Evolutionary conservation across 306 rosid genomes (phyloP).

Genomic region (Glycyrrhiza uralensis): DNA sequence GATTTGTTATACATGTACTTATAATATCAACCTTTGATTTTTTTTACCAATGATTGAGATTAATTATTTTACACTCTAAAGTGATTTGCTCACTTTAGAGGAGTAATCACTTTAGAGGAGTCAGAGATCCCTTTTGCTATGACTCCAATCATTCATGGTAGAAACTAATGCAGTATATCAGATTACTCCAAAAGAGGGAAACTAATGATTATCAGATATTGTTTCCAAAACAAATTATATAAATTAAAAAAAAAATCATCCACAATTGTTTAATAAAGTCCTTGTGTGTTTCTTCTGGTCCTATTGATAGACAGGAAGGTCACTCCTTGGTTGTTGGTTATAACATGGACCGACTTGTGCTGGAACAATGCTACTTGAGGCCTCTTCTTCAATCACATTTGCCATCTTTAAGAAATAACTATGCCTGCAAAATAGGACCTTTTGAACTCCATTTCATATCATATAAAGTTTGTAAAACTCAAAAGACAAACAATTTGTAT

Average conservation of each 20-base stretch:
- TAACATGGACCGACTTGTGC: conserved; percentile 26
- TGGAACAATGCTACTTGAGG: conserved; percentile 56
- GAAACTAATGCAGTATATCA: too few relatives aligned
- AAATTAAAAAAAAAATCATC: neutral
- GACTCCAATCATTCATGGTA: too few relatives aligned
- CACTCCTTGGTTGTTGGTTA: conserved; percentile 37
- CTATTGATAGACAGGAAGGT: conserved; percentile 76
- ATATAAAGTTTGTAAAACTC: neutral
- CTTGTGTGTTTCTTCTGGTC: neutral
- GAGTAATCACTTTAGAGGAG: too few relatives aligned
- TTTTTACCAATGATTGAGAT: too few relatives aligned
- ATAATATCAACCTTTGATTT: too few relatives aligned
- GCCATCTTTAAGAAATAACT: conserved; percentile 88
- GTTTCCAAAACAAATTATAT: neutral
- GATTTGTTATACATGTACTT: too few relatives aligned
- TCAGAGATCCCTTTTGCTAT: too few relatives aligned
- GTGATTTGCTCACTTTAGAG: too few relatives aligned
- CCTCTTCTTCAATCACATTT: conserved; percentile 47
- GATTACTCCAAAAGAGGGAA: too few relatives aligned
- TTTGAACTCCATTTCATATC: conserved; percentile 12
- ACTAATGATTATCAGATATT: neutral
- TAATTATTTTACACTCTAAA: too few relatives aligned
- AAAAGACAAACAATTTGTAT: neutral
- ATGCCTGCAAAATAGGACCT: conserved; percentile 65
- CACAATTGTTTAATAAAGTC: conserved; percentile 6